Base-by-base conservation (phyloP, 306 rosid species). In the Astragalus glycyphyllos region DNA sequence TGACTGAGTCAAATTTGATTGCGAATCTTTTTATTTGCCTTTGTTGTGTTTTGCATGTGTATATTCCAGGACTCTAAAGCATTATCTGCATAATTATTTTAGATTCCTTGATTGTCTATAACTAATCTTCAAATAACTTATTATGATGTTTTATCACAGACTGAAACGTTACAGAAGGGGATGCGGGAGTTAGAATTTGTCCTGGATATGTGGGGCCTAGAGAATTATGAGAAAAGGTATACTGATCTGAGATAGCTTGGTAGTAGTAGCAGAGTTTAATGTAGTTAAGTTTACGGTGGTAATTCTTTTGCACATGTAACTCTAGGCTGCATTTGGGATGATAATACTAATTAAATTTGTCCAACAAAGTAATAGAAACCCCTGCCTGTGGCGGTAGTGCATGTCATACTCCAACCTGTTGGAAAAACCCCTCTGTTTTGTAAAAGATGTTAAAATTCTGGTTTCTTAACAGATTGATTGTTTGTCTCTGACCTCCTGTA, bases 171-270 rank as follows among this genome's bases (percentile, higher is more conserved):
- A 81, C 90, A 81, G 81, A 83, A 80, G 84, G 90, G 80, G 57
- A 87, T 83, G 63, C 80, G 84, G 77, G 91, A 94, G 79, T 73
- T 85, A 64, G 95, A 87, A 82, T 72, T 73, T 55, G 79, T 89
- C 75, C 32, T 86, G 73, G 97, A 91, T 76, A 80, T 91, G 91
- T 77, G 89, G 66, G 89, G 91, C 40, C 83, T 77, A 75, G 95
- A 89, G 77, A 89, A 80, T 79, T 80, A 77, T 65, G 95, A 87
- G 12, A 89, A 80, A 81, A 91, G 96, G 97, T 94, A 77, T 62
- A 65, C 35, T 9, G 60, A 54, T 65, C 58, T 20, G 58, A 63
- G 46, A 13, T 32, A 73, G 56, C 20, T 68, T 66, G 54, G 60
- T 79, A 58, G 60, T 79, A 15, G 15, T 64, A 44, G 65, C 31